phyloP scores from a whole-genome alignment of 1,139 yeast species.

The Hansenula lynferdii region DNA sequence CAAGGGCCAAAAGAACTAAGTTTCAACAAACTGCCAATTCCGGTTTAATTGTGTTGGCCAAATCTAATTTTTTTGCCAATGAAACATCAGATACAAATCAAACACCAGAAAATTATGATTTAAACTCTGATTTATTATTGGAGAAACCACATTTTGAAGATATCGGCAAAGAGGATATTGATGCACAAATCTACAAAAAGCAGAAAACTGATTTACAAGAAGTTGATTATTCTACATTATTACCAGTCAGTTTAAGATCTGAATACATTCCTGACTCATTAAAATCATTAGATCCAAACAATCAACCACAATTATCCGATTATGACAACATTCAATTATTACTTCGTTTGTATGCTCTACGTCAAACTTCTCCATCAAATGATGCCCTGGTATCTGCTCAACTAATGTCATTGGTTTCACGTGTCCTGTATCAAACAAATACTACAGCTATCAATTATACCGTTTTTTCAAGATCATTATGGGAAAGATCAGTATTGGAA shows the following conservation, averaged over 20 bases:
- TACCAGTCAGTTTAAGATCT: constrained; percentile 58
- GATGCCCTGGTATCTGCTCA: constrained; percentile 78
- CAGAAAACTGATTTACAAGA: constrained; percentile 29
- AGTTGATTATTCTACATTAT: constrained; percentile 32
- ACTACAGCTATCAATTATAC: constrained; percentile 60
- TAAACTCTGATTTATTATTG: constrained; percentile 75
- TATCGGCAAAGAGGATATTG: constrained; percentile 43
- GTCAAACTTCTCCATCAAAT: constrained; percentile 68
- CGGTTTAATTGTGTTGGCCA: constrained; percentile 76
- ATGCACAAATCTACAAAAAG: constrained; percentile 32
- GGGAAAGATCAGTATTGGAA: constrained; percentile 88
- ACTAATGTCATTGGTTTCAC: constrained; percentile 62
- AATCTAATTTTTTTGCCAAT: constrained; percentile 27
- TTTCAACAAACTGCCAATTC: constrained; percentile 70
- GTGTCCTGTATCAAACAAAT: constrained; percentile 52
- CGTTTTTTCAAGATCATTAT: constrained; percentile 74
- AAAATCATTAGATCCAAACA: constrained; percentile 65
- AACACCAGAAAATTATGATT: constrained; percentile 50
- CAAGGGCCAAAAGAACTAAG: constrained; percentile 83
- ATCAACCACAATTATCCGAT: constrained; percentile 69
- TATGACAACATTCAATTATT: constrained; percentile 71
- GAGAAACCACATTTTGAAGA: constrained; percentile 70
- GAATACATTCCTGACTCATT: constrained; percentile 61
- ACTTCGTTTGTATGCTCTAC: constrained; percentile 58
- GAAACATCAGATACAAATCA: constrained; percentile 20